Conservation (phyloP, 164 flowering plant genomes). For the Platanus orientalis region DNA sequence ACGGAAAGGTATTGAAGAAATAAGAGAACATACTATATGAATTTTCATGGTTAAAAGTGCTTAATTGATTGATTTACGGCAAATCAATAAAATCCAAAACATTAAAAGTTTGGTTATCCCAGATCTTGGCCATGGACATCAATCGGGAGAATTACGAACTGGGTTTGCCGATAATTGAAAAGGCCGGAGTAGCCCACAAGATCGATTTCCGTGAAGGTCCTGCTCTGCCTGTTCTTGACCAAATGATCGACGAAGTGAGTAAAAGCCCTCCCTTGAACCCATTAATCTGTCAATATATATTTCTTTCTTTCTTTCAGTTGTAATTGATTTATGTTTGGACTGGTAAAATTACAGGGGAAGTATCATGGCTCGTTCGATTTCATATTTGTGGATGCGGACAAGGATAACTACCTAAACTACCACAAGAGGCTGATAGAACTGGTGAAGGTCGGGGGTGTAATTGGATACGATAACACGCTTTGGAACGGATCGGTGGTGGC, state of each 20-base stretch:
- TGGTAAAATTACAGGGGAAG: conserved; percentile 42
- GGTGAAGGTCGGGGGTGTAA: conserved; percentile 85
- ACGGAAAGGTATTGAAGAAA: conserved; percentile 68
- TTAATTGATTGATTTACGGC: neutral
- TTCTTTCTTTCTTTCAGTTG: neutral
- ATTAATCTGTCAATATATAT: neutral
- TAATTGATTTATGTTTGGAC: neutral
- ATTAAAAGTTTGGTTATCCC: neutral
- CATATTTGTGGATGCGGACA: conserved; percentile 97
- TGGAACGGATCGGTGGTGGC: conserved; percentile 98
- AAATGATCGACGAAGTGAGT: conserved; percentile 70
- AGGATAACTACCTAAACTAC: conserved; percentile 93
- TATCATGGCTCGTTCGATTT: conserved; percentile 78
- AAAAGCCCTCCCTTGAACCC: neutral
- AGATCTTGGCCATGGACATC: conserved; percentile 96
- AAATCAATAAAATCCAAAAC: neutral
- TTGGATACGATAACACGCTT: conserved; percentile 97
- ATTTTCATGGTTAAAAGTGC: too few relatives aligned
- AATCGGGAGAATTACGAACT: conserved; percentile 83
- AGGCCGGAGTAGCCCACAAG: conserved; percentile 96
- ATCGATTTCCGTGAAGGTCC: conserved; percentile 96
- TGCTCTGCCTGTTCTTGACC: conserved; percentile 86
- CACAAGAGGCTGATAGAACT: conserved; percentile 85
- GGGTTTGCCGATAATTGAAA: conserved; percentile 78
- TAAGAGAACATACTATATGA: too few relatives aligned